These are phyloP conservation scores for Penstemon newberryi DNA, from an alignment of 257 asterid species.

Conservation along the genomic window DNA sequence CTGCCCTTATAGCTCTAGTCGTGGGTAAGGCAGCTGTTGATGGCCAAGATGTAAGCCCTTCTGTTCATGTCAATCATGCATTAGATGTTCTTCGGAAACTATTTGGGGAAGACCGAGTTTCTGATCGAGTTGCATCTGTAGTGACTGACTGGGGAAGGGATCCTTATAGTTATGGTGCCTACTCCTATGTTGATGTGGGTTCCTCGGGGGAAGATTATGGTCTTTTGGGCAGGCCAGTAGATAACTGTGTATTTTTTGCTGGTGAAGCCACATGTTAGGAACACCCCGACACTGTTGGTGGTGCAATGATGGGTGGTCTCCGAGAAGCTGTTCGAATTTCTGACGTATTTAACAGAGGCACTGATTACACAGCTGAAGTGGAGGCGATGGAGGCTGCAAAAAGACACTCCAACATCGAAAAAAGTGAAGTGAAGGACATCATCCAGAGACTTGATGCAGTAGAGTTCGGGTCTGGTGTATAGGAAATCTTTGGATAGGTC, in stretches of 20 bases:
- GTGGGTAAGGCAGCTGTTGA: conserved; percentile 97
- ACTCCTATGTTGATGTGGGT: conserved; percentile 97
- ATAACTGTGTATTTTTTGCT: conserved; percentile 90
- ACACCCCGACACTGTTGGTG: conserved; percentile 99
- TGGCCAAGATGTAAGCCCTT: conserved; percentile 64
- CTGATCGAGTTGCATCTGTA: conserved; percentile 88
- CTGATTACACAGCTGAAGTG: conserved; percentile 73
- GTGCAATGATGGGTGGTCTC: conserved; percentile 97
- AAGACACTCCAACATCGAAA: conserved; percentile 66
- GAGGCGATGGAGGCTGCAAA: conserved; percentile 87
- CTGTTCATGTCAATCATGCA: conserved; percentile 85
- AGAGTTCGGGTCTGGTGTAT: conserved; percentile 49
- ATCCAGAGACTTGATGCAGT: conserved; percentile 68
- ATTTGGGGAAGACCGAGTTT: conserved; percentile 84
- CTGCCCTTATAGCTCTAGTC: conserved; percentile 91
- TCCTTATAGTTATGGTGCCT: conserved; percentile 95
- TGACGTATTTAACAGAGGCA: conserved; percentile 69
- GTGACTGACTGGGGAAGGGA: conserved; percentile 99
- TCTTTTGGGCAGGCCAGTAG: conserved; percentile 89
- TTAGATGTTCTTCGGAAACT: conserved; percentile 81
- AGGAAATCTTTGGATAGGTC: conserved; percentile 63
- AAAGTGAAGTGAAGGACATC: conserved; percentile 82
- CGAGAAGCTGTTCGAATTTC: conserved; percentile 91
- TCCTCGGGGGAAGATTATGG: conserved; percentile 99
- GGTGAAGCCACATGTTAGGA: conserved; percentile 99